Base-by-base conservation (phyloP, 495 filamentous ascomycete genomes). In the Talaromyces ruber region DNA sequence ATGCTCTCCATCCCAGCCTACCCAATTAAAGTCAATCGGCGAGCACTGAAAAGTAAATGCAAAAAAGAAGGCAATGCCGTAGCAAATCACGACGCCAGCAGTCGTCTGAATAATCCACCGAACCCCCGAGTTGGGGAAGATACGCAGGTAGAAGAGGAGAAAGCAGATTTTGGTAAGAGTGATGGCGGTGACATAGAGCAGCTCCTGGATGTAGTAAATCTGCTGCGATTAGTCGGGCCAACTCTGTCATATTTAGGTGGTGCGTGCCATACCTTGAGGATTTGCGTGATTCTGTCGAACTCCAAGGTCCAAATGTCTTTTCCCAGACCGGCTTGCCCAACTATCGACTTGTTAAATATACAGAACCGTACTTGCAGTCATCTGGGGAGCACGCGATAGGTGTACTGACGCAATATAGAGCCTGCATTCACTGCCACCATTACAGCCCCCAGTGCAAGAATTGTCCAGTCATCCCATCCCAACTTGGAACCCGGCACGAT, bases 1-100 rank as follows among this genome's bases (percentile, higher is more conserved):
- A 57, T 73, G 71, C 51, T 69, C 59, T n/a, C 65, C 67, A 55
- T 74, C 70, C 70, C 72, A 74, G 3, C 55, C n/a, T 0, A 59
- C 65, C 76, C 76, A 78, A 64, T 66, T 70, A 62, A 68, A 70
- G n/a, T 18, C 52, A 14, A 76, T 62, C n/a, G 76, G 76, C 37
- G 28, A 62, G 67, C 78, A 81, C 43, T 70, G 62, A 26, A 80
- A 70, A 11, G 64, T 66, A 7, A 66, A 62, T 1, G 64, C 64
- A 50, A 80, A 45, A 2, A 78, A 57, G 21, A 67, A 73, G 9
- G 69, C 59, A 1, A 68, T 16, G 3, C 73, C 73, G 62, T 72
- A 73, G 3, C 70, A 9, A 1, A 67, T 37, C 39, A 72, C 73
- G 2, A 77, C 45, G 7, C 63, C 57, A 21, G 72, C 57, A 12